These are phyloP conservation scores for Meyerozyma athensensis DNA, from an alignment of 1,139 yeast species.

Conservation along the genomic window DNA sequence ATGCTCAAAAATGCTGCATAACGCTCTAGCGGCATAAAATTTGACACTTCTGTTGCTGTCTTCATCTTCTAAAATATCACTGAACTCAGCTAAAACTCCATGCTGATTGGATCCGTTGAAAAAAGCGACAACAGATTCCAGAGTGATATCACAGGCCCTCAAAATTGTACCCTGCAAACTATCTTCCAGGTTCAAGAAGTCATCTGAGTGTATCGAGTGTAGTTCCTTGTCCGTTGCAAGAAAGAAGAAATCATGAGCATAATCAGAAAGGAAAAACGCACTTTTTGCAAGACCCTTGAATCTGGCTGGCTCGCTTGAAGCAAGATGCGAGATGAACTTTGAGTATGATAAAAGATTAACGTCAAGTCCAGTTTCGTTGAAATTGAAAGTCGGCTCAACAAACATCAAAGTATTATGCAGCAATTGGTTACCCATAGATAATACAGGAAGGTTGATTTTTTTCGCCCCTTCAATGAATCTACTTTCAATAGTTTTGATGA, in stretches of 20 bases:
- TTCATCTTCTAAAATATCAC: background rate
- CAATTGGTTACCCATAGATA: background rate
- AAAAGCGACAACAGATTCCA: background rate
- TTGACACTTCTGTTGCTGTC: background rate
- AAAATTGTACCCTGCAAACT: background rate
- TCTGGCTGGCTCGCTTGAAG: background rate
- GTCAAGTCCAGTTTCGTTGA: background rate
- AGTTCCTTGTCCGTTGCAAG: conserved; percentile 8
- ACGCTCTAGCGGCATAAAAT: conserved; percentile 26
- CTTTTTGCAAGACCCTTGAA: background rate
- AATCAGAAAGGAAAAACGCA: conserved; percentile 19
- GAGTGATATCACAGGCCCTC: background rate
- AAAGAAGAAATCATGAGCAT: conserved; percentile 25
- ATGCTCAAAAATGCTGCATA: conserved; percentile 18
- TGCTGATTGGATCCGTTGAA: background rate
- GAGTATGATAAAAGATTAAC: background rate
- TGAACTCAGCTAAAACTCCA: conserved; percentile 3
- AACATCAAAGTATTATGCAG: conserved; percentile 5
- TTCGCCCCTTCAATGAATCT: background rate
- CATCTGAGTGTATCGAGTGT: conserved; percentile 3
- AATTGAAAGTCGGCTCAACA: conserved; percentile 5
- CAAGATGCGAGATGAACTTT: background rate
- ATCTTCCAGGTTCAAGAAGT: conserved; percentile 6
- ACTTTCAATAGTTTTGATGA: background rate
- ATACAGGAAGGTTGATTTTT: background rate